Evolutionary conservation across 2,329 filamentous ascomycete species (phyloP).

Genomic region (Sporothrix curviconia): DNA sequence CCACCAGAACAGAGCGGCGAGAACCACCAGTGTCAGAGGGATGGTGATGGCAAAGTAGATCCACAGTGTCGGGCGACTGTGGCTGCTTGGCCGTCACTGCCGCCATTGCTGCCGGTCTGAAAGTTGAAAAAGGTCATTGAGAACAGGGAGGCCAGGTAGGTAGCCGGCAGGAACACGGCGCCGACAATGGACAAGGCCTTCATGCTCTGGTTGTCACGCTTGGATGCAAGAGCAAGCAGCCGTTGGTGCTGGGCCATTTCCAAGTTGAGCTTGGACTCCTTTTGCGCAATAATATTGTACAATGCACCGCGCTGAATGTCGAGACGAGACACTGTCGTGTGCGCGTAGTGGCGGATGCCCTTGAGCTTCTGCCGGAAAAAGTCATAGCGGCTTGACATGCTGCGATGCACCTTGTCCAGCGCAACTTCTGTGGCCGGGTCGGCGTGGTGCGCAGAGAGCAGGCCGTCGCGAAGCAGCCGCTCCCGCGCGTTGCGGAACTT

Average conservation of each 20-base stretch:
- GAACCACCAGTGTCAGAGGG: slow-evolving; percentile 49
- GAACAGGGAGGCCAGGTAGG: slow-evolving; percentile 56
- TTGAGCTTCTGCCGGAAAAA: slow-evolving; percentile 56
- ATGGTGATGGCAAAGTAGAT: slow-evolving; percentile 58
- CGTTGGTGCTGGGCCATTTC: slow-evolving; percentile 56
- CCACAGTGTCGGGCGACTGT: slow-evolving; percentile 50
- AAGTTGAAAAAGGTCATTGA: slow-evolving; percentile 64
- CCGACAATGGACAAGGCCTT: slow-evolving; percentile 59
- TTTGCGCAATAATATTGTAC: slow-evolving; percentile 61
- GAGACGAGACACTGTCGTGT: slow-evolving; percentile 54
- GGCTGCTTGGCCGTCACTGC: slow-evolving; percentile 24
- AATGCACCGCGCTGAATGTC: slow-evolving; percentile 56
- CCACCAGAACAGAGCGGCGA: slow-evolving; percentile 49
- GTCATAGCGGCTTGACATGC: slow-evolving; percentile 47
- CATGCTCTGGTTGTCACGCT: slow-evolving; percentile 58
- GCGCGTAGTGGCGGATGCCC: slow-evolving; percentile 56
- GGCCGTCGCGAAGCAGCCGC: slow-evolving; percentile 5
- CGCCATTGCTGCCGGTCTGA: slow-evolving; percentile 32
- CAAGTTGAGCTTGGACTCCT: slow-evolving; percentile 57
- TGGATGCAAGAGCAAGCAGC: slow-evolving; percentile 52
- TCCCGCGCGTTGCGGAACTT: slow-evolving; percentile 14
- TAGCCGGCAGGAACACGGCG: slow-evolving; percentile 56
- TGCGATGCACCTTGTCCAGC: slow-evolving; percentile 43
- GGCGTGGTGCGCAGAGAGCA: neutral
- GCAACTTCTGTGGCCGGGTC: slow-evolving; percentile 25